Base-by-base conservation (phyloP, 768 basidiomycete genomes). In the Termitomyces sp. region DNA sequence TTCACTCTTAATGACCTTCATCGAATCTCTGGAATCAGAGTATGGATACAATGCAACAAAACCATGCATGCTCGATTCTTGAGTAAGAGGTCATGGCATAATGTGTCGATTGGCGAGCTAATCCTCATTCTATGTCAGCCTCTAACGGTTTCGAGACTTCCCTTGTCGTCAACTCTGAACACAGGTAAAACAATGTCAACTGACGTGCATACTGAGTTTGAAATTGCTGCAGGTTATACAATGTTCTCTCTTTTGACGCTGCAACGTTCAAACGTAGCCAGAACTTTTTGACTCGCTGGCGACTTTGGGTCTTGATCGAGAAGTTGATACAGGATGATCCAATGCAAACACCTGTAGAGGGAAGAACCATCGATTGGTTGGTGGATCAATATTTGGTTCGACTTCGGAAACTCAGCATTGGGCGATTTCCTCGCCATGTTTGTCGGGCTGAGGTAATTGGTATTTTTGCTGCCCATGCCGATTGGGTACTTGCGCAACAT, bases 401-500 rank as follows among this genome's bases (percentile, higher is more conserved):
- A 42, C 59, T 70, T 42, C 41, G 48, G 40, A 45, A 65, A 41
- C 66, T 69, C 2, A 56, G 35, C 2, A 69, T 65, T 34, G 71
- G 72, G 14, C 74, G 79, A 24, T 70, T 73, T 40, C 72, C 76
- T 14, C 77, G 81, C 24, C 74, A 68, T 53, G 66, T 86, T 26
- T 73, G 82, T 44, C 71, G 54, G 28, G 76, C 81, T 34, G 80
- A 84, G 62, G 64, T 86, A n/a, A 64, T 71, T 35, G 72, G 74
- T 11, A 56, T 74, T 1, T 78, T 85, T 56, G 83, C 82, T 11
- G 70, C 74, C 10, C 83, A 87, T 9, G 75, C 77, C 0, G 77
- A 77, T 35, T 88, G 85, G 85, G 60, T 88, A 8, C 64, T 83
- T 37, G 75, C 79, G 11, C 74, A 83, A 48, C 79, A 78, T 56